Evolutionary conservation across 208 protist genomes (phyloP).

Genomic region (Crithidia sp.): DNA sequence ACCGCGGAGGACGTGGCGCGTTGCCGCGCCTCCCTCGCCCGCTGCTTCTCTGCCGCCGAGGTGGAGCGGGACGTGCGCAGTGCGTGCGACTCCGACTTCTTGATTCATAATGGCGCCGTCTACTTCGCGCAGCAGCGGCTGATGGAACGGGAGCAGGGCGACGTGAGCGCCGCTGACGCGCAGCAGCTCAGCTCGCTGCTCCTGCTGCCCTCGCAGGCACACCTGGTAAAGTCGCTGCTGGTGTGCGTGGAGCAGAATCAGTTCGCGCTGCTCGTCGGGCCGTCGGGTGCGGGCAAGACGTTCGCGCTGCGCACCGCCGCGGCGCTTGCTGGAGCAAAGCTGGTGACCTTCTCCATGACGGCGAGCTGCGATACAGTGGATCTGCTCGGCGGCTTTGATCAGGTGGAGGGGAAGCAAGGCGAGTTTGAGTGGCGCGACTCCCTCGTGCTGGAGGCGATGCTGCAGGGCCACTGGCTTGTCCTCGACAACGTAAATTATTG

Average conservation of each 20-base stretch:
- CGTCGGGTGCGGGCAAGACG: constrained; percentile 97
- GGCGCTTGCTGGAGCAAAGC: constrained; percentile 83
- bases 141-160: constrained; percentile 9
- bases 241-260: constrained; percentile 93
- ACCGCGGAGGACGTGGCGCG: constrained; percentile 68
- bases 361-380: constrained; percentile 98
- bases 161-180: constrained; percentile 19
- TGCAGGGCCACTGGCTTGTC: constrained; percentile 98
- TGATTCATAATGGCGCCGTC: constrained; percentile 62
- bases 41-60: constrained; percentile 50
- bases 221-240: constrained; percentile 83
- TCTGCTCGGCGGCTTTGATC: constrained; percentile 99
- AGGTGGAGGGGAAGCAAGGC: constrained; percentile 96
- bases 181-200: constrained; percentile 39
- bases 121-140: constrained; percentile 63
- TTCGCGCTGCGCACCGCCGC: constrained; percentile 94
- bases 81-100: constrained; percentile 64
- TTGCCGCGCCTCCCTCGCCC: constrained; percentile 44
- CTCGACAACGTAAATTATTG: constrained; percentile 99
- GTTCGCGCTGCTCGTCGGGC: constrained; percentile 96
- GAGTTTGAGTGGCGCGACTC: constrained; percentile 99
- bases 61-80: constrained; percentile 24
- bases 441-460: constrained; percentile 95
- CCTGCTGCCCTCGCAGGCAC: constrained; percentile 75
- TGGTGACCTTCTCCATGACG: constrained; percentile 98